Evolutionary conservation across 768 basidiomycete genomes (phyloP).

Genomic region (Pholiota conissans): DNA sequence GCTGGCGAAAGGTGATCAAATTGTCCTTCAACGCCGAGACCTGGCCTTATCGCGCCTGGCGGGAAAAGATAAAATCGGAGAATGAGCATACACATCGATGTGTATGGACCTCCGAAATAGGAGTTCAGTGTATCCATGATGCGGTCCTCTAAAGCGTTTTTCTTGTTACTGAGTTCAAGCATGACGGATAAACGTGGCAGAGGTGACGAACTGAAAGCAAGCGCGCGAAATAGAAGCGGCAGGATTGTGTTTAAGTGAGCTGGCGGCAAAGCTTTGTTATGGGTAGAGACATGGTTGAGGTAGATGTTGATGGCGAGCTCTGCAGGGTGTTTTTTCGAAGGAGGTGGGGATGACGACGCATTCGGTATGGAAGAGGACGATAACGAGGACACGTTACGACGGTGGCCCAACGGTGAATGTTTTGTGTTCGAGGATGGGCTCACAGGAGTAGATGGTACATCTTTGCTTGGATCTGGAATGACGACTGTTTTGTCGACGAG

Average conservation of each 20-base stretch:
- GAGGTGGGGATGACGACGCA: conserved; percentile 30
- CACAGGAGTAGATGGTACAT: conserved; percentile 31
- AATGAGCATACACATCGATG: conserved; percentile 62
- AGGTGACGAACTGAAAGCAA: conserved; percentile 64
- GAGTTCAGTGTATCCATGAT: conserved; percentile 56
- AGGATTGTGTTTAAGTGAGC: conserved; percentile 54
- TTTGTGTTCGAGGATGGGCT: conserved; percentile 23
- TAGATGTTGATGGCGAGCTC: conserved; percentile 66
- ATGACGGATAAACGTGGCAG: conserved; percentile 68
- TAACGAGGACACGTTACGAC: conserved; percentile 61
- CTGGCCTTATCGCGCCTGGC: conserved; percentile 18
- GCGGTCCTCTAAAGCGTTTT: conserved; percentile 47
- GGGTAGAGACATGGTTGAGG: conserved; percentile 60
- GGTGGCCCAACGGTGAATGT: conserved; percentile 39
- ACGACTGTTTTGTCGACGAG: conserved; percentile 57
- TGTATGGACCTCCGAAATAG: conserved; percentile 66
- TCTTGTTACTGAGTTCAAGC: conserved; percentile 33
- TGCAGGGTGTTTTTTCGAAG: conserved; percentile 46
- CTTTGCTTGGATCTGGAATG: conserved; percentile 35
- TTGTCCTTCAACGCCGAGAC: background rate
- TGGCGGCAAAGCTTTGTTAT: conserved; percentile 60
- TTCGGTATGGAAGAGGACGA: conserved; percentile 27
- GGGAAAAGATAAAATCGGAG: conserved; percentile 62
- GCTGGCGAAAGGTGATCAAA: conserved; percentile 15
- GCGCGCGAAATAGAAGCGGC: conserved; percentile 71